Base-by-base conservation (phyloP, 768 basidiomycete species). In the Boletellus emodensis region DNA sequence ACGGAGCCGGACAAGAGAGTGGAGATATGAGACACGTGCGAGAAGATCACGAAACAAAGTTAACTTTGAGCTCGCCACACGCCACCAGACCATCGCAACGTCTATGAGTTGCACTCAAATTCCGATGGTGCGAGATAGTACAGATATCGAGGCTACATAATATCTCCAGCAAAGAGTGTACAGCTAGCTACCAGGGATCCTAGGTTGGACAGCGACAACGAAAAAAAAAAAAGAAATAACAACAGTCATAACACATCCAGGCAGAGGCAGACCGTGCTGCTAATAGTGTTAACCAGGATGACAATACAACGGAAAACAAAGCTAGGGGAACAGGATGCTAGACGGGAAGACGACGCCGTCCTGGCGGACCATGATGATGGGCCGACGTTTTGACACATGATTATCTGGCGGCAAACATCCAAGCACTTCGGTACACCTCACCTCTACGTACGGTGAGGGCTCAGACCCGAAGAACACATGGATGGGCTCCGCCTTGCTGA, bases 271-370 rank as follows among this genome's bases (percentile, higher is more conserved):
- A 48, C 62, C 65, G 6, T 38, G 63, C 66, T 60, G 66, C 67
- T 49, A 40, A 64, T 56, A 62, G 57, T 58, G 41, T 60, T 56
- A 55, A 5, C 53, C 48, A 53, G 61, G 30, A 56, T 46, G 51
- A 55, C 44, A 54, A 43, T 46, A 46, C 44, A 36, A 41, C 35
- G 12, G 9, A 35, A 43, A 50, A 35, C 48, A 40, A 48, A 30
- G 70, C 78, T 81, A 90, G 33, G 88, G 88, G 75, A 90, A 91
- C 79, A 85, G 79, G 30, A 82, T 77, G 61, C 75, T 83, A 22
- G 90, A 90, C 7, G 91, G 92, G 75, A 90, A 90, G 46, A 94
- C 85, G 52, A 94, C 82, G 40, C 91, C 91, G 61, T 94, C 91
- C 10, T 81, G 78, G 44, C 91, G 82, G 49, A 93, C 81, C 62